Evolutionary conservation across 495 filamentous ascomycete genomes (phyloP), one percentile per base, ranked within the genome.

Genomic region (Recurvomyces mirabilis): DNA sequence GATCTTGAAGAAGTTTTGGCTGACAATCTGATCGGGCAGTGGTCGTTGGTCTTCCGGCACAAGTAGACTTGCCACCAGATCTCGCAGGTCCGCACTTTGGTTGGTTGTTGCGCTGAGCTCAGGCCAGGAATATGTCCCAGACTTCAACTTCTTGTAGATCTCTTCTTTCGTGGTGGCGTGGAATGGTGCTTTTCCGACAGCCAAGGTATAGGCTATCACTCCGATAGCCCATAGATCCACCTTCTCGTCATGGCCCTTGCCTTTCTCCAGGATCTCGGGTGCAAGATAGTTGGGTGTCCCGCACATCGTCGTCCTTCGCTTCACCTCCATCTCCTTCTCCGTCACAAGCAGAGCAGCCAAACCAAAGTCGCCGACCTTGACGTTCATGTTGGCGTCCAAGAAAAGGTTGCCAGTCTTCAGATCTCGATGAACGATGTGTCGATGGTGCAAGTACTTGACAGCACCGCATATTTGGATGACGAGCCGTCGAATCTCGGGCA

Each of bases 271-370:
- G 46, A 99, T 88, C 60, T 99, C 91, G 1, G 91, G 91, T 0
- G 93, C 93, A 60, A 99, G 93, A 62, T 99, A 99, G 60, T 96
- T 96, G 1, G 93, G 93, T 11, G 93, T 96, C 23, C 93, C 93
- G 52, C 93, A 99, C 36, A 99, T 70, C 0, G 93, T 99, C 28
- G 79, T 93, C 54, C 93, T 41, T 1, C 64, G 53, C 44, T 77
- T 55, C 81, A 72, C 59, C 69, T 75, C 45, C 64, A 83, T 82
- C 48, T 94, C 87, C 57, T 78, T 85, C 43, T 84, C 81, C 1
- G 86, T 86, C 18, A 95, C 69, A 20, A 94, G 72, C 54, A 96
- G 68, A 1, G 93, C 93, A n/a, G 93, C 93, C 32, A 99, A 68
- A 3, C 93, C 93, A 65, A 96, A 99, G 59, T 99, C 93, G 3